Base-by-base conservation (phyloP, 805 yeast species). In the Starmerella davenportii region DNA sequence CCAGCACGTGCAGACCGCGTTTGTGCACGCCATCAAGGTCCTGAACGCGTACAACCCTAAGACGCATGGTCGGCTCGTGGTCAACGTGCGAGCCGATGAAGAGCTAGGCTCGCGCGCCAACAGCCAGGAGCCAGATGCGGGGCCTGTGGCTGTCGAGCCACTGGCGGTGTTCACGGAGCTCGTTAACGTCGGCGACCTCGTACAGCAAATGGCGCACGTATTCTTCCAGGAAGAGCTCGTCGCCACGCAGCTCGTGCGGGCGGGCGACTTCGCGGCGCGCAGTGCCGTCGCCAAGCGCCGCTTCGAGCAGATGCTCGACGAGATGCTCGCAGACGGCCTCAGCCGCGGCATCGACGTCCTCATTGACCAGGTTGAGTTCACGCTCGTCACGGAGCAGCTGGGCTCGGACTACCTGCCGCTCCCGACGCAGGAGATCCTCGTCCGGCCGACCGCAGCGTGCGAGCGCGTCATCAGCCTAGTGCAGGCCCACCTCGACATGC, bases 281-380 rank as follows among this genome's bases (percentile, higher is more conserved):
- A 69, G 87, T 5, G 70, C 82, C 36, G 80, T 76, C 49, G 70
- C 75, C 30, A 92, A 90, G 52, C 79, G 82, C 52, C 69, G 69
- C 41, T 70, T 90, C 43, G 98, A 90, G 52, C 72, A 72, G 5
- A 62, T 73, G 59, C 68, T 90, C 9, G 98, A 90, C 56, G 80
- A 74, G 38, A 77, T 69, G 52, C 95, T 90, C 16, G 98, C 96
- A 0, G 79, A 79, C 51, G 98, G 98, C 0, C 64, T 90, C 23
- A 85, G 82, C 50, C 69, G 79, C n/a, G 93, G 95, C 31, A 82
- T 90, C 25, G 93, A 80, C 43, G 85, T 84, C 8, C 64, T 90
- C 29, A 74, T 84, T 58, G 77, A 72, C 48, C 94, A 87, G 53
- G 72, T 85, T 16, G 80, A 78, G 38, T 68, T 67, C 44, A 63